Conservation (phyloP, 495 filamentous ascomycete species). For the Xylaria flabelliformis region DNA sequence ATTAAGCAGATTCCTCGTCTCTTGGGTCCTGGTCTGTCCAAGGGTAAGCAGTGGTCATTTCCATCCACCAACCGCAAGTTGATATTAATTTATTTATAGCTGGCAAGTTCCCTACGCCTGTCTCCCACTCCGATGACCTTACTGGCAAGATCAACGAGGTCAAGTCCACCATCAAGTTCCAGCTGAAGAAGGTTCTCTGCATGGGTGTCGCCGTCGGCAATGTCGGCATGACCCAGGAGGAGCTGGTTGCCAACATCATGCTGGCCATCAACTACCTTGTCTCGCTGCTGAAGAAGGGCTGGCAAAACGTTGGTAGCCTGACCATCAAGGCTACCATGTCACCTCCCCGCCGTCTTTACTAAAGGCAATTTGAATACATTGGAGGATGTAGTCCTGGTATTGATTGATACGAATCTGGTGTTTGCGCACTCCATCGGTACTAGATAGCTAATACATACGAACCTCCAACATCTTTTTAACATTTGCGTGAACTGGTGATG, state of each 20-base stretch:
- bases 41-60: constrained; percentile 66
- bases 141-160: constrained; percentile 94
- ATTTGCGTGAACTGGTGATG: background rate
- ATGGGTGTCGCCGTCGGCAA: constrained; percentile 99
- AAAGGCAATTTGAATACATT: constrained; percentile 42
- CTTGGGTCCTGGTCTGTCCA: constrained; percentile 96
- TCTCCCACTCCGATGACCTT: constrained; percentile 95
- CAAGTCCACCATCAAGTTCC: constrained; percentile 99
- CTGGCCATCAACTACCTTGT: constrained; percentile 99
- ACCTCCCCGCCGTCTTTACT: constrained; percentile 95
- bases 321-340: constrained; percentile 99
- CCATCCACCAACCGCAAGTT: constrained; percentile 13
- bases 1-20: constrained; percentile 99
- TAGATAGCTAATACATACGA: constrained; percentile 38
- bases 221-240: constrained; percentile 95
- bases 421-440: constrained; percentile 24
- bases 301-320: constrained; percentile 99
- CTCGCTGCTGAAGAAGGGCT: constrained; percentile 98
- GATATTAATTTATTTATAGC: constrained; percentile 56
- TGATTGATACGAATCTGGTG: constrained; percentile 26
- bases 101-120: constrained; percentile 98
- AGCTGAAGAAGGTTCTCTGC: constrained; percentile 99
- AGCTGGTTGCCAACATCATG: constrained; percentile 93
- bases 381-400: constrained; percentile 39
- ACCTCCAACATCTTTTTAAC: constrained; percentile 27